Evolutionary conservation across 768 basidiomycete genomes (phyloP).

Genomic region (Amanita jacksonii): DNA sequence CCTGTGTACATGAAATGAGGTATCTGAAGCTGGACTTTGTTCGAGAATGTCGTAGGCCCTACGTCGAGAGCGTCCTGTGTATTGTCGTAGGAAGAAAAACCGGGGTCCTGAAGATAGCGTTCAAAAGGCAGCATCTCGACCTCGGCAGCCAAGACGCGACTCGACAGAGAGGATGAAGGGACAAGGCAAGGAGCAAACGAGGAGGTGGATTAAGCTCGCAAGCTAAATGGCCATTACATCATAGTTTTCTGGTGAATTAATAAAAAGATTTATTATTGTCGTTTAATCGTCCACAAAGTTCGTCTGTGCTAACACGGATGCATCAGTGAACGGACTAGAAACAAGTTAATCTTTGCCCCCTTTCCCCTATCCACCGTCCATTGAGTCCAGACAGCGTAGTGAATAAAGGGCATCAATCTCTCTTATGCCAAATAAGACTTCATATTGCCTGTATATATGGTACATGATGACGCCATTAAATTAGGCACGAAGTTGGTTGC

Average conservation of each 20-base stretch:
- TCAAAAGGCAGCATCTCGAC: conserved; percentile 23
- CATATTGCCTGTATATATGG: conserved; percentile 10
- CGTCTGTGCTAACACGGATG: neutral
- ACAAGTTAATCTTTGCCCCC: conserved; percentile 54
- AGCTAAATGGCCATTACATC: conserved; percentile 8
- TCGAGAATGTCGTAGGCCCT: conserved; percentile 1
- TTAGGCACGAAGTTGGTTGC: conserved; percentile 72
- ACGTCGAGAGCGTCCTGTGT: conserved; percentile 8
- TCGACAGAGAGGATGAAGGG: conserved; percentile 1
- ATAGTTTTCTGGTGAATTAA: neutral
- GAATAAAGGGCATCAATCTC: conserved; percentile 47
- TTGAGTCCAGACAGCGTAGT: conserved; percentile 53
- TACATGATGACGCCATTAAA: conserved; percentile 10
- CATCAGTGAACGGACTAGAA: conserved; percentile 11
- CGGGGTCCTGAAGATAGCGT: conserved; percentile 25
- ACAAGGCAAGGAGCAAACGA: conserved; percentile 8
- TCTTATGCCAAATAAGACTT: neutral
- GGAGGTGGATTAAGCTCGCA: conserved; percentile 8
- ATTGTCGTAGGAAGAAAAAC: conserved; percentile 9
- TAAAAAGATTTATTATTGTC: conserved; percentile 4
- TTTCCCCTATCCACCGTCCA: conserved; percentile 73
- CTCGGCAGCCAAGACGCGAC: too few relatives aligned
- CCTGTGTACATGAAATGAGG: conserved; percentile 54
- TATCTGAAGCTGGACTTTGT: conserved; percentile 40
- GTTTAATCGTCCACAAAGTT: conserved; percentile 5